phyloP scores from a whole-genome alignment of 2,329 filamentous ascomycete genomes.

The Neofusicoccum cordaticola region DNA sequence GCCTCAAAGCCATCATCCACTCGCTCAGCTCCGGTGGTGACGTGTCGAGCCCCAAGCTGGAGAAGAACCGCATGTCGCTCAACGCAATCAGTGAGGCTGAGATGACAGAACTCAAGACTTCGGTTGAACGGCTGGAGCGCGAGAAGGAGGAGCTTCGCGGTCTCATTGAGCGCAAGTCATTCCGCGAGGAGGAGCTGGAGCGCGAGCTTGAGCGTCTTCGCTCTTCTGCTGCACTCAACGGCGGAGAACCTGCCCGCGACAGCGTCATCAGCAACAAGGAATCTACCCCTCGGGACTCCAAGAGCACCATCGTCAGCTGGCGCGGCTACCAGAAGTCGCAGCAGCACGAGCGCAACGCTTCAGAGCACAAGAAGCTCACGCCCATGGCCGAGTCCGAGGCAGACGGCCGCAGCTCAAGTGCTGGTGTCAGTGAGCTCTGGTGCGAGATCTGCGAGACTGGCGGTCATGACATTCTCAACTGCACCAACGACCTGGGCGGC shows the following conservation, averaged over 20 bases:
- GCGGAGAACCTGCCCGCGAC: conserved; percentile 44
- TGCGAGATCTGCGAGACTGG: conserved; percentile 93
- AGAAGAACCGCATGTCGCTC: conserved; percentile 31
- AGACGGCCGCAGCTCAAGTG: conserved; percentile 57
- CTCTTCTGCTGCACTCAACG: background rate
- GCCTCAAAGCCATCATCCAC: conserved; percentile 96
- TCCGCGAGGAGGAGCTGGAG: conserved; percentile 80
- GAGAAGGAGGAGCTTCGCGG: conserved; percentile 76
- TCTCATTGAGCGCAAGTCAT: conserved; percentile 68
- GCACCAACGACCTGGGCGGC: conserved; percentile 68
- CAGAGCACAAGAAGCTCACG: conserved; percentile 25
- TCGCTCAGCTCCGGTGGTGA: conserved; percentile 77
- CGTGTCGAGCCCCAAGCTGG: conserved; percentile 19
- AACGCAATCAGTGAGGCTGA: conserved; percentile 37
- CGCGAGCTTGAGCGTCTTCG: conserved; percentile 67
- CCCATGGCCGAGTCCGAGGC: conserved; percentile 23
- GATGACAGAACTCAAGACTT: conserved; percentile 56
- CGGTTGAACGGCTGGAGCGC: conserved; percentile 69
- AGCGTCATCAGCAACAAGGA: conserved; percentile 53
- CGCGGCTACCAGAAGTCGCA: conserved; percentile 33
- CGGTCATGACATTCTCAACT: conserved; percentile 91
- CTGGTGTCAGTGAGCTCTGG: conserved; percentile 73
- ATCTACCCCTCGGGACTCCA: conserved; percentile 56
- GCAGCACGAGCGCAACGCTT: background rate
- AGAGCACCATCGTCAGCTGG: conserved; percentile 61